These are phyloP conservation scores for Psilocybe tampanensis DNA, from an alignment of 768 basidiomycete genomes.

Conservation along the genomic window DNA sequence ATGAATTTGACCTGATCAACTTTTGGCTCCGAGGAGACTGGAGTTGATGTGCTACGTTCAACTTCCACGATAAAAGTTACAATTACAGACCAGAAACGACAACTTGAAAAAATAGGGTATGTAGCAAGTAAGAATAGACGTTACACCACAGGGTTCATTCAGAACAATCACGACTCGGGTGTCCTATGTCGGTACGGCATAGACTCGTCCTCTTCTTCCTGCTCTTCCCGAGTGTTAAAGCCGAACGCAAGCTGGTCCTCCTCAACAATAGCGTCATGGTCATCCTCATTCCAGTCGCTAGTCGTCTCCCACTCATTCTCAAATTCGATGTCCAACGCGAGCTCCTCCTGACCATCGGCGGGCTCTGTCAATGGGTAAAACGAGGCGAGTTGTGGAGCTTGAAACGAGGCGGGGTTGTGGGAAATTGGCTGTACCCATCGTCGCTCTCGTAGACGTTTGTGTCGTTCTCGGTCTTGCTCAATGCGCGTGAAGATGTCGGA, in stretches of 20 bases:
- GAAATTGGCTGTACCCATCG: conserved; percentile 87
- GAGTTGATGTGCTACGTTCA: too few species aligned
- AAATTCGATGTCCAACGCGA: conserved; percentile 75
- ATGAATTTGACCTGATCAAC: too few species aligned
- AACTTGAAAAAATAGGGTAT: too few species aligned
- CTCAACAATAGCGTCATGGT: conserved; percentile 73
- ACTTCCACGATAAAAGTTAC: too few species aligned
- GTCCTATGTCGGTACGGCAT: not conserved
- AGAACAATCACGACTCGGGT: not conserved
- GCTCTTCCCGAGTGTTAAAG: conserved; percentile 31
- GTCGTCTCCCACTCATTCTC: conserved; percentile 91
- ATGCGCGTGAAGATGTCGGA: conserved; percentile 83
- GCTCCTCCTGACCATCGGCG: conserved; percentile 58
- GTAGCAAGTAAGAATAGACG: too few species aligned
- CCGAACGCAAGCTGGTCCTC: conserved; percentile 76
- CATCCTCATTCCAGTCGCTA: conserved; percentile 91
- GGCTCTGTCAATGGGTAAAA: conserved; percentile 63
- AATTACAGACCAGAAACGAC: too few species aligned
- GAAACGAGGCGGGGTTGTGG: conserved; percentile 47
- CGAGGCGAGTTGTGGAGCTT: conserved; percentile 50
- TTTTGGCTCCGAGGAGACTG: too few species aligned
- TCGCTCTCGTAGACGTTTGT: conserved; percentile 87
- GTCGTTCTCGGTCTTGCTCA: conserved; percentile 90
- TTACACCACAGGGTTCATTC: too few species aligned
- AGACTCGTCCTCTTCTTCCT: conserved; percentile 4